Conservation (phyloP, 805 yeast species). For the Schizosaccharomyces octosporus region DNA sequence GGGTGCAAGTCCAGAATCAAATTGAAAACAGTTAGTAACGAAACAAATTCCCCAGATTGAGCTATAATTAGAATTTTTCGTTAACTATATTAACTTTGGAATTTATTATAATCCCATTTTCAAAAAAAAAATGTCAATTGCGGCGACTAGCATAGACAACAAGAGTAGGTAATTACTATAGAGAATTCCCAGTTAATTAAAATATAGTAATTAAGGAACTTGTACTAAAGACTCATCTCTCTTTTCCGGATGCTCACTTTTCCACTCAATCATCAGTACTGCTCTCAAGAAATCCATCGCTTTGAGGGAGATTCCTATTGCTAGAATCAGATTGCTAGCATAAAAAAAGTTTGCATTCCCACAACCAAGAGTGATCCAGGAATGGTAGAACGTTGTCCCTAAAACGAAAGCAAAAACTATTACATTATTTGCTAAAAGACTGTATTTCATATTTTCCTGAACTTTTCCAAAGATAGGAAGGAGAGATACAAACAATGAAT, state of each 20-base stretch:
- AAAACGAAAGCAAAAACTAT: conserved; percentile 35
- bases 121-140: neutral
- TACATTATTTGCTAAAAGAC: conserved; percentile 26
- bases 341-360: conserved; percentile 93
- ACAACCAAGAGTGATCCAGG: conserved; percentile 83
- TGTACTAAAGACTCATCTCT: neutral
- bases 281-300: conserved; percentile 69
- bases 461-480: conserved; percentile 25
- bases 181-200: neutral
- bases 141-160: neutral
- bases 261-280: conserved; percentile 35
- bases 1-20: neutral
- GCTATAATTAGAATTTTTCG: too few relatives aligned
- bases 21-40: too few relatives aligned
- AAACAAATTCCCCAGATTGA: too few relatives aligned
- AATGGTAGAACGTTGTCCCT: conserved; percentile 71
- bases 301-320: conserved; percentile 40
- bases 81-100: too few relatives aligned
- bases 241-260: neutral
- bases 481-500: conserved; percentile 27
- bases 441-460: conserved; percentile 18
- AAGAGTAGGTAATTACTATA: neutral
- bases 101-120: too few relatives aligned
- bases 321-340: conserved; percentile 68
- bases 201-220: neutral